Evolutionary conservation across 371 early-diverging fungal genomes (phyloP), one percentile per base, ranked within the genome.

Genomic region (Mucor piriformis): DNA sequence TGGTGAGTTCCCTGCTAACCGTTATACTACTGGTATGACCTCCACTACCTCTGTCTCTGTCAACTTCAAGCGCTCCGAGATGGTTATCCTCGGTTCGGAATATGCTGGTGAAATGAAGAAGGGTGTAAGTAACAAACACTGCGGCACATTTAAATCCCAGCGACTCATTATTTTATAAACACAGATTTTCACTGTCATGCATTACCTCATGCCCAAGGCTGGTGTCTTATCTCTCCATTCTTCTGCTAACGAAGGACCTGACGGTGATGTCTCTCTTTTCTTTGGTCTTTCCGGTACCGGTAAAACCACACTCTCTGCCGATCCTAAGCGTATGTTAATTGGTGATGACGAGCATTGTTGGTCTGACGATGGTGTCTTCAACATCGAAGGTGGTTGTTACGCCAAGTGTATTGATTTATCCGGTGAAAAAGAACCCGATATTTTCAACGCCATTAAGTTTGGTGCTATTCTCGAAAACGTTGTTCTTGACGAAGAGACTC

Each of bases 41-140:
- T 94, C 94, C 38, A 88, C 89, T 62, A 98, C 98, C 57, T 90
- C 91, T 46, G 91, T 98, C 43, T 83, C 95, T 27, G 81, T 98
- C 74, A 91, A 92, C 88, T 98, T 98, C 65, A 88, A 89, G 66
- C 84, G 83, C 53, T 66, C 70, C 6, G 88, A 88, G 67, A 86
- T 88, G 86, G 95, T 98, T 57, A 96, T 98, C 58, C 85, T 98
- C 29, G 98, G 98, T 54, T 92, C 97, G 55, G 93, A 96, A 76
- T 98, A 98, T 72, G 98, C 98, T 56, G 98, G 98, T 64, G 98
- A 98, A 83, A 98, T 98, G 98, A 98, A 96, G 86, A 97, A 98
- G 90, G 98, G 98, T 69, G 83, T 86, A 72, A 72, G 79, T 69
- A 57, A 42, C 15, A 37, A n/a, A 46, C 8, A 13, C 1, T 6